Evolutionary conservation across 495 filamentous ascomycete species (phyloP).

Genomic region (Mycothermus thermophilus): DNA sequence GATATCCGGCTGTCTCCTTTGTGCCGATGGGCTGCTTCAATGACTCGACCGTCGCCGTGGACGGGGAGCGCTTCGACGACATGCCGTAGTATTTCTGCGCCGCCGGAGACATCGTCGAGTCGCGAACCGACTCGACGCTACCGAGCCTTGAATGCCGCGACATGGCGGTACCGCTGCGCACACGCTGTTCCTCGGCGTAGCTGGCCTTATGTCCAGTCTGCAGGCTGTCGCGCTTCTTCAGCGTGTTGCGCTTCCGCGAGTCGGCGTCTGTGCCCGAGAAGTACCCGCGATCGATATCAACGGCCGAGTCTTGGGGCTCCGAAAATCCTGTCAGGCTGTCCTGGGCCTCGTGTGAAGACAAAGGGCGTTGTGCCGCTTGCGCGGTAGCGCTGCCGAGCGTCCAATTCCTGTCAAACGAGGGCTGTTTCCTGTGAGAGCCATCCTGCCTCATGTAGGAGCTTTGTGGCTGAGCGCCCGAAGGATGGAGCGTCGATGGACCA

Average conservation of each 20-base stretch:
- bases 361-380: constrained; percentile 13
- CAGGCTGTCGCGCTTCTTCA: constrained; percentile 61
- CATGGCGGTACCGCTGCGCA: constrained; percentile 43
- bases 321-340: constrained; percentile 19
- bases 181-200: constrained; percentile 56
- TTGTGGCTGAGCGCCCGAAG: too few species aligned
- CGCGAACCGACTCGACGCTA: constrained; percentile 48
- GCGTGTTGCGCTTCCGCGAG: constrained; percentile 54
- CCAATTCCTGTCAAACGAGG: constrained; percentile 86
- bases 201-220: constrained; percentile 44
- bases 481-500: too few species aligned
- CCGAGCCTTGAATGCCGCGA: constrained; percentile 66
- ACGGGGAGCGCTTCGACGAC: constrained; percentile 32
- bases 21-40: constrained; percentile 31
- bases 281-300: constrained; percentile 78
- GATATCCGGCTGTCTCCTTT: constrained; percentile 36
- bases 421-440: constrained; percentile 55
- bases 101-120: constrained; percentile 26
- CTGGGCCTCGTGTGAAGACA: constrained; percentile 34
- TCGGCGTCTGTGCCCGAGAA: constrained; percentile 84
- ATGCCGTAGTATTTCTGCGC: constrained; percentile 51
- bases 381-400: constrained; percentile 48
- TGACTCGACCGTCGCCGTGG: constrained; percentile 35
- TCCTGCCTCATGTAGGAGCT: constrained; percentile 13
- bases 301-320: constrained; percentile 25